A percentile compares a stretch with the other conserved stretches of the same genome.
Evolutionary conservation across 805 yeast genomes (phyloP).

Genomic region (Cyberlindnera xylosilytica): DNA sequence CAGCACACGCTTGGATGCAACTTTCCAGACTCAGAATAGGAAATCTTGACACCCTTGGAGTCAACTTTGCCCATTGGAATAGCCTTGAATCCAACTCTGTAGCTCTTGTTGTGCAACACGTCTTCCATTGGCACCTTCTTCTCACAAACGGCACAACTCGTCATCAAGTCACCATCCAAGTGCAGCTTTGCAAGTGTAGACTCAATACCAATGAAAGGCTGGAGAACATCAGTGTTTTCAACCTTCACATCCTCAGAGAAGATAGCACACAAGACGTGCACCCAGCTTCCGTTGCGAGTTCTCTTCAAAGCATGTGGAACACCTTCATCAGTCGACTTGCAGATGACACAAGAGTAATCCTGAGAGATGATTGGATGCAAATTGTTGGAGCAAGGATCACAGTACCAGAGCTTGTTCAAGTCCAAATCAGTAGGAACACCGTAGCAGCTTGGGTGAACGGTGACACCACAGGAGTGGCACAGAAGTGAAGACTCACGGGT

Average conservation of each 20-base stretch:
- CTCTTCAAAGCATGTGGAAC: slow-evolving; percentile 63
- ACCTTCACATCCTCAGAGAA: slow-evolving; percentile 45
- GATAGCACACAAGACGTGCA: slow-evolving; percentile 70
- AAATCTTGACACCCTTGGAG: slow-evolving; percentile 22
- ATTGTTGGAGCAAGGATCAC: slow-evolving; percentile 77
- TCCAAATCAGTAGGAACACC: slow-evolving; percentile 39
- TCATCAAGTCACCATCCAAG: slow-evolving; percentile 34
- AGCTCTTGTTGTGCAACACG: slow-evolving; percentile 39
- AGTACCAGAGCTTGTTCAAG: slow-evolving; percentile 48
- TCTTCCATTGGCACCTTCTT: slow-evolving; percentile 41
- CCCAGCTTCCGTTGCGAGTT: slow-evolving; percentile 70
- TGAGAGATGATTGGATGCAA: slow-evolving; percentile 56
- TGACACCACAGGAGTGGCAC: slow-evolving; percentile 66
- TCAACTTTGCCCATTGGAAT: slow-evolving; percentile 21
- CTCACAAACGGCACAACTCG: slow-evolving; percentile 47
- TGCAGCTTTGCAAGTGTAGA: slow-evolving; percentile 26
- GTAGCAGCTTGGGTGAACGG: slow-evolving; percentile 69
- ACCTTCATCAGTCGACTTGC: slow-evolving; percentile 29
- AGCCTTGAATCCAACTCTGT: slow-evolving; percentile 49
- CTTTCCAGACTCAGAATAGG: slow-evolving; percentile 31
- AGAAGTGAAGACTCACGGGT: slow-evolving; percentile 40
- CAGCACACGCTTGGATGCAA: slow-evolving; percentile 45
- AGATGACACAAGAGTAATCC: slow-evolving; percentile 62
- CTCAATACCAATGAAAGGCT: slow-evolving; percentile 44
- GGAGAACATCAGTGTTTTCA: slow-evolving; percentile 39